Evolutionary conservation across 129 eudicot species (phyloP).

Genomic region (Centella asiatica): DNA sequence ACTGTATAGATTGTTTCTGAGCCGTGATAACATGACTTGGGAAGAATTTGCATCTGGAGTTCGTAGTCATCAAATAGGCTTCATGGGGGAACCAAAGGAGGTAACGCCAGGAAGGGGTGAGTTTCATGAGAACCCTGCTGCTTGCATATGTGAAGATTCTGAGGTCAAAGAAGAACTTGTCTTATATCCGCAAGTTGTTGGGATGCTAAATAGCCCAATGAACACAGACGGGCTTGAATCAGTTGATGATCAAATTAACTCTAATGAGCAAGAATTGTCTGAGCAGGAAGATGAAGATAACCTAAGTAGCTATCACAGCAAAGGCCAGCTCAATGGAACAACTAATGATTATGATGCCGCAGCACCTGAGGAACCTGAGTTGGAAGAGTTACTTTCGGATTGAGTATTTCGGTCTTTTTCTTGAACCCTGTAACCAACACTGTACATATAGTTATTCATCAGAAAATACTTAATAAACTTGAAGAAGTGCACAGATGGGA

Average conservation of each 20-base stretch:
- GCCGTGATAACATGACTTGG: slow-evolving; percentile 72
- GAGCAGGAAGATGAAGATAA: slow-evolving; percentile 81
- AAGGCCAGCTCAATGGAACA: slow-evolving; percentile 39
- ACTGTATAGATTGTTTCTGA: slow-evolving; percentile 38
- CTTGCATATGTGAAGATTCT: slow-evolving; percentile 64
- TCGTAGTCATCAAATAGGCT: slow-evolving; percentile 55
- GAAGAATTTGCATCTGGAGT: slow-evolving; percentile 60
- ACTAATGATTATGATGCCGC: slow-evolving; percentile 42
- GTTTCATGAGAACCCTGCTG: slow-evolving; percentile 73
- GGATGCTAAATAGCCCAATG: slow-evolving; percentile 21
- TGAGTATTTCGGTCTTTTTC: slow-evolving; percentile 10
- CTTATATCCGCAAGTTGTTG: slow-evolving; percentile 29
- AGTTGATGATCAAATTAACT: slow-evolving; percentile 38
- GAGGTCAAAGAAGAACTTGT: slow-evolving; percentile 39
- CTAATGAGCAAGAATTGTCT: slow-evolving; percentile 54
- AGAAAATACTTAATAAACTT: too few species aligned
- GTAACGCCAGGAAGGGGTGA: slow-evolving; percentile 75
- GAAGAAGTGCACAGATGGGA: too few species aligned
- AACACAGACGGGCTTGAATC: slow-evolving; percentile 19
- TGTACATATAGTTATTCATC: too few species aligned
- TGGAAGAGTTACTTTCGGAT: slow-evolving; percentile 85
- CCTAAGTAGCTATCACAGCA: slow-evolving; percentile 24
- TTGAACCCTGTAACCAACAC: neutral
- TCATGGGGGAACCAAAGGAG: slow-evolving; percentile 84
- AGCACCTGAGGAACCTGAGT: slow-evolving; percentile 64